Conservation (phyloP, 305 asterid species). For the Fraxinus angustifolia region DNA sequence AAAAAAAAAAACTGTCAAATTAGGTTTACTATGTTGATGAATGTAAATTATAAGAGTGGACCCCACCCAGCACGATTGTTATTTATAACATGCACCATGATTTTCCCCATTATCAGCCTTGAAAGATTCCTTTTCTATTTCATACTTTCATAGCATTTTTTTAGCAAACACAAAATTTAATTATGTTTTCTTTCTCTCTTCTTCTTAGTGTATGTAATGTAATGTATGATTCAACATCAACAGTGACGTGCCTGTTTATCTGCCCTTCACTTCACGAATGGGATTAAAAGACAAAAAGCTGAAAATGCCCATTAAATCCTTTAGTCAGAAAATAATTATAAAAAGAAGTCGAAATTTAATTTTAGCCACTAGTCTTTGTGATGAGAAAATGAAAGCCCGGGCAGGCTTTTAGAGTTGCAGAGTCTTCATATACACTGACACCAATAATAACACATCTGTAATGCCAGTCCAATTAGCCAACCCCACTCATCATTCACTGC, state of each 20-base stretch:
- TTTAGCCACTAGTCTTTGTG: conserved; percentile 1
- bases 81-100: no score
- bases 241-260: not conserved
- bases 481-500: conserved; percentile 41
- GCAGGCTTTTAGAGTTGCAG: not conserved
- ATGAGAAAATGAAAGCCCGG: not conserved
- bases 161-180: not conserved
- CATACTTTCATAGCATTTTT: not conserved
- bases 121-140: not conserved
- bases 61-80: no score
- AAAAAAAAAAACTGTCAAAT: no score
- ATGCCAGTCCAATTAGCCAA: conserved; percentile 23
- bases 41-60: no score
- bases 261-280: not conserved
- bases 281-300: not conserved
- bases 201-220: not conserved
- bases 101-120: not conserved
- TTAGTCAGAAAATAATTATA: no score
- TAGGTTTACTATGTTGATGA: no score
- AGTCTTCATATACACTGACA: conserved; percentile 37
- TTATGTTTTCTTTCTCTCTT: not conserved
- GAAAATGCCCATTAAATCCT: no score
- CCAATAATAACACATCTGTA: conserved; percentile 51
- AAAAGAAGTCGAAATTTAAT: not conserved
- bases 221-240: not conserved